These are phyloP conservation scores for Eucalyptus camaldulensis DNA, from an alignment of 345 rosid species.

Conservation along the genomic window DNA sequence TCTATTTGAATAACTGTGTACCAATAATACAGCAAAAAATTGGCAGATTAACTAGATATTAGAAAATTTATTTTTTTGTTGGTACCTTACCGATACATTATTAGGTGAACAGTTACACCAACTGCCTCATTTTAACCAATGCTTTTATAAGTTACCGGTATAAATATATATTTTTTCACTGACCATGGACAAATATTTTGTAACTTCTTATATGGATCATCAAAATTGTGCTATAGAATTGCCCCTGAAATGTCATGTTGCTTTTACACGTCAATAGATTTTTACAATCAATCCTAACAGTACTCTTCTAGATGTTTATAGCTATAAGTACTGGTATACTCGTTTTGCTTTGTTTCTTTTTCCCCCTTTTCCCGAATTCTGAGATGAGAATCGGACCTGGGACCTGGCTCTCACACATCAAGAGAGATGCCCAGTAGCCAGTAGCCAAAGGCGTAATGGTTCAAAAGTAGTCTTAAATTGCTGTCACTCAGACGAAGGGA, in stretches of 20 bases:
- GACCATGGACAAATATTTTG: not conserved
- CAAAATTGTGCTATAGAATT: not conserved
- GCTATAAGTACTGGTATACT: not conserved
- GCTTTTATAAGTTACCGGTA: not conserved
- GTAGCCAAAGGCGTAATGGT: no score
- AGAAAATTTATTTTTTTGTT: not conserved
- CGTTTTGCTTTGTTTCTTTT: not conserved
- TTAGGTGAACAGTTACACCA: not conserved
- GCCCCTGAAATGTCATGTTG: not conserved
- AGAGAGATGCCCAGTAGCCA: no score
- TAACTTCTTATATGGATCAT: not conserved
- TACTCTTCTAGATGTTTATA: not conserved
- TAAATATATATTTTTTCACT: not conserved
- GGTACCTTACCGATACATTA: not conserved
- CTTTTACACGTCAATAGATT: not conserved
- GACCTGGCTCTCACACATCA: not conserved
- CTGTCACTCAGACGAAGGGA: no score
- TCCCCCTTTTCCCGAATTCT: not conserved
- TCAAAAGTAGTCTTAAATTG: no score
- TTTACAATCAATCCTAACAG: not conserved
- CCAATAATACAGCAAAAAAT: not conserved
- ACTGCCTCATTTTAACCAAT: not conserved
- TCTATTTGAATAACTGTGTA: not conserved
- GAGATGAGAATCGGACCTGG: not conserved
- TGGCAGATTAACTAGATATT: not conserved